Conservation (phyloP, 768 basidiomycete genomes). For the Atractiella rhizophila region DNA sequence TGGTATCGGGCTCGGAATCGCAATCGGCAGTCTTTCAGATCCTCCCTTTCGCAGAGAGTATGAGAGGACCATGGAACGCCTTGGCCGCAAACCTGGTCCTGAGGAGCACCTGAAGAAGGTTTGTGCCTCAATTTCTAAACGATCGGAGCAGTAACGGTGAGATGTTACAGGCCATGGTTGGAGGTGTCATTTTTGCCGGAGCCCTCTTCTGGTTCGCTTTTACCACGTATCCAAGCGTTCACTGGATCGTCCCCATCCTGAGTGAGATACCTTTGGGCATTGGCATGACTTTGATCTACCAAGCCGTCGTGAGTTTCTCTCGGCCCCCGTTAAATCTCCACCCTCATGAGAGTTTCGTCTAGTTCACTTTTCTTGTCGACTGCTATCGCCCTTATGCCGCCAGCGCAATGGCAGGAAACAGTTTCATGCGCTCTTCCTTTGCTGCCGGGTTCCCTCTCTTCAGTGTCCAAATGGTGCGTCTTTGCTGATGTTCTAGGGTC, state of each 20-base stretch:
- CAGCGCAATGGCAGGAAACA: conserved; percentile 6
- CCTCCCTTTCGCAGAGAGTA: background rate
- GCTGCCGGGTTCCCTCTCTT: conserved; percentile 5
- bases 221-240: conserved; percentile 16
- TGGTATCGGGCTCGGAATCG: conserved; percentile 11
- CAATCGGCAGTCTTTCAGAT: background rate
- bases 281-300: background rate
- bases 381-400: conserved; percentile 6
- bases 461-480: conserved; percentile 5
- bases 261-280: conserved; percentile 11
- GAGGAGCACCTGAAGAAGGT: conserved; percentile 7
- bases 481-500: background rate
- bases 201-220: conserved; percentile 22
- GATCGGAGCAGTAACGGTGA: no score
- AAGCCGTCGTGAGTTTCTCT: conserved; percentile 2
- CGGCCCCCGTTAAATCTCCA: background rate
- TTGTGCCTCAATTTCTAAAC: no score
- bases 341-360: background rate
- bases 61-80: background rate
- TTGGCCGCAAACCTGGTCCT: conserved; percentile 5
- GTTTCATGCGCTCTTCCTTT: conserved; percentile 4
- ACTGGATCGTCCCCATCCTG: conserved; percentile 17
- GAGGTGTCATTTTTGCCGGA: conserved; percentile 18
- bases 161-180: conserved; percentile 15
- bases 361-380: background rate